Conservation (phyloP, 305 asterid genomes). For the Fraxinus baroniana region DNA sequence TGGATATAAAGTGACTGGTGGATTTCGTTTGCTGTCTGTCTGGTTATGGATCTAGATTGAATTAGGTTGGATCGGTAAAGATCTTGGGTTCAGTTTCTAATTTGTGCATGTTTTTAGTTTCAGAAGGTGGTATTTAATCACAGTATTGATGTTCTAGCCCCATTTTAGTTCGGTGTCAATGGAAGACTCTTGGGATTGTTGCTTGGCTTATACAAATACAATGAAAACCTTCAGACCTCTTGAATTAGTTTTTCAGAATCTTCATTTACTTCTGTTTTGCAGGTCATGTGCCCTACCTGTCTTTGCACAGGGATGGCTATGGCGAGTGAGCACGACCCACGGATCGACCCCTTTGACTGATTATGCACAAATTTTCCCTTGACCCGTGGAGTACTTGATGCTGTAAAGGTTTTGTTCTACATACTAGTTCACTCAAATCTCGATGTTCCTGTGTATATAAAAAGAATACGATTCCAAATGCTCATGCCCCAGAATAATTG, state of each 20-base stretch:
- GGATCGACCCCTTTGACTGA: conserved; percentile 88
- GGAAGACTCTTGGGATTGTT: background rate
- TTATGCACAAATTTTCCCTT: background rate
- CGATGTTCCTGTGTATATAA: background rate
- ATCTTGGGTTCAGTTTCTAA: background rate
- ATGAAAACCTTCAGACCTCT: background rate
- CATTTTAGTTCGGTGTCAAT: background rate
- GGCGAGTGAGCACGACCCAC: conserved; percentile 95
- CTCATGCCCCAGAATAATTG: background rate
- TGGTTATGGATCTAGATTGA: background rate
- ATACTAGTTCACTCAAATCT: background rate
- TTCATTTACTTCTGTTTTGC: conserved; percentile 20
- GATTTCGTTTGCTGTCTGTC: background rate
- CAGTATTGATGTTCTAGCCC: background rate
- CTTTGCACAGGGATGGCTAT: conserved; percentile 98
- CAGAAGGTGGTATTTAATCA: background rate
- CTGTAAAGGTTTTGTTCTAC: background rate
- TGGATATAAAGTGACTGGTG: background rate
- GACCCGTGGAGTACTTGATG: background rate
- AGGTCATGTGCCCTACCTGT: conserved; percentile 97
- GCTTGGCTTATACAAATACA: background rate
- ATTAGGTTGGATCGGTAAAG: background rate
- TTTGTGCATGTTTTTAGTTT: background rate
- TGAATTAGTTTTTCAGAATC: background rate
- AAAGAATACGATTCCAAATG: background rate